These are phyloP conservation scores for Rhodotorula paludigena DNA, from an alignment of 768 basidiomycete genomes.

Conservation along the genomic window DNA sequence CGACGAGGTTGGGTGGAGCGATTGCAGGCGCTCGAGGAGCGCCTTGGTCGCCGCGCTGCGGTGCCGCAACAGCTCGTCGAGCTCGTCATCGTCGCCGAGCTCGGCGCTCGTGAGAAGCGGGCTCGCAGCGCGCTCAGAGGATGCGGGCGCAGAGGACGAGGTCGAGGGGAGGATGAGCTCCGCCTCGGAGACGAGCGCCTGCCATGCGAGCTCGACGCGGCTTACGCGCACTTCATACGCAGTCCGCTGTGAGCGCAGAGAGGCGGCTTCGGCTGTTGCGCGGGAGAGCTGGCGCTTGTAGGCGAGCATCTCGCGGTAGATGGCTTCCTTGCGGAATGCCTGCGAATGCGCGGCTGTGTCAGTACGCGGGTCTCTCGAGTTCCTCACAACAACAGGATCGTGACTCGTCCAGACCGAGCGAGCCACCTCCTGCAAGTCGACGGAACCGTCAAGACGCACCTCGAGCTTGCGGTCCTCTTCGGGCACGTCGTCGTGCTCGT, in stretches of 20 bases:
- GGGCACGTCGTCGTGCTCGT: conserved; percentile 10
- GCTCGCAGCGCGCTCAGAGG: conserved; percentile 5
- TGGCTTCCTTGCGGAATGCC: conserved; percentile 81
- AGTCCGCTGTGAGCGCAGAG: conserved; percentile 62
- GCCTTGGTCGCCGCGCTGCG: conserved; percentile 22
- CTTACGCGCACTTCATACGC: conserved; percentile 67
- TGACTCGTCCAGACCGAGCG: not conserved
- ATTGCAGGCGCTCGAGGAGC: conserved; percentile 18
- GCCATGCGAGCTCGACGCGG: conserved; percentile 74
- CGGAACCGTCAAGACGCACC: not conserved
- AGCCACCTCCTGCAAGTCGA: too few species aligned
- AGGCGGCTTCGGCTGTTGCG: conserved; percentile 58
- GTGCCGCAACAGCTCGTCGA: conserved; percentile 21
- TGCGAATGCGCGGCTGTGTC: conserved; percentile 42
- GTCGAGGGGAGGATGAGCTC: not conserved
- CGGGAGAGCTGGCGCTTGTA: conserved; percentile 72
- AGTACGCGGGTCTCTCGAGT: not conserved
- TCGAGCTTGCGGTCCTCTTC: conserved; percentile 27
- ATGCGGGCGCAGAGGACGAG: not conserved
- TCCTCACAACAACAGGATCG: not conserved
- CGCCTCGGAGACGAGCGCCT: conserved; percentile 55
- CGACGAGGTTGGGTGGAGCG: conserved; percentile 9
- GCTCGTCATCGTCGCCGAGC: conserved; percentile 26
- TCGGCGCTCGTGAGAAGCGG: conserved; percentile 9
- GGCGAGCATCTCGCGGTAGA: conserved; percentile 76